Conservation (phyloP, 257 asterid genomes). For the Forsythia suspensa region DNA sequence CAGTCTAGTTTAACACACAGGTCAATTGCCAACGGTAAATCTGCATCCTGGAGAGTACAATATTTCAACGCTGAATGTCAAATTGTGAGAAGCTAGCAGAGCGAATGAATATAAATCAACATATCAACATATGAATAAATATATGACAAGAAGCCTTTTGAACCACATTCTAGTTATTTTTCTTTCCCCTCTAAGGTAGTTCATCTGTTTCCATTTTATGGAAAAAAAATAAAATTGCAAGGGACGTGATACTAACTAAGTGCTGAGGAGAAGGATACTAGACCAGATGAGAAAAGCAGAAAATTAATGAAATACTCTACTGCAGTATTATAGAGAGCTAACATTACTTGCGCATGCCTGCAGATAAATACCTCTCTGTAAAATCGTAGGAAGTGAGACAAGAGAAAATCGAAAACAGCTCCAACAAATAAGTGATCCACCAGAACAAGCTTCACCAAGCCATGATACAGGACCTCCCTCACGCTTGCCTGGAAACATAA, state of each 20-base stretch:
- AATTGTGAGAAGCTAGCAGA: background rate
- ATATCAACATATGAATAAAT: too few relatives aligned
- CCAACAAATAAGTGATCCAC: constrained; percentile 66
- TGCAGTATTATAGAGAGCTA: background rate
- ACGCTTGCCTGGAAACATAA: constrained; percentile 57
- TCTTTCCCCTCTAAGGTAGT: too few relatives aligned
- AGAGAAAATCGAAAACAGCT: constrained; percentile 61
- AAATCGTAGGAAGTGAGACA: constrained; percentile 73
- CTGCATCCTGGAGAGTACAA: constrained; percentile 59
- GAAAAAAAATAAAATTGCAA: too few relatives aligned
- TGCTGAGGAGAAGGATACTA: too few relatives aligned
- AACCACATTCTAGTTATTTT: too few relatives aligned
- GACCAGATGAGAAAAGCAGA: constrained; percentile 4
- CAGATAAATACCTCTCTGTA: constrained; percentile 60
- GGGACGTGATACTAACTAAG: too few relatives aligned
- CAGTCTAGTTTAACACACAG: constrained; percentile 61
- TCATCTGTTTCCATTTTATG: too few relatives aligned
- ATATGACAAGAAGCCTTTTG: too few relatives aligned
- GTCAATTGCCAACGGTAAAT: constrained; percentile 45
- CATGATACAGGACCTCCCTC: constrained; percentile 64
- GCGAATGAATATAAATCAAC: too few relatives aligned
- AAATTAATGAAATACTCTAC: constrained; percentile 1
- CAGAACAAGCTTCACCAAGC: constrained; percentile 75
- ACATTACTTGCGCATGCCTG: constrained; percentile 10
- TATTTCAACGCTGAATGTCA: constrained; percentile 4